phyloP scores from a whole-genome alignment of 768 basidiomycete species.

The Tephrocybe sp. region DNA sequence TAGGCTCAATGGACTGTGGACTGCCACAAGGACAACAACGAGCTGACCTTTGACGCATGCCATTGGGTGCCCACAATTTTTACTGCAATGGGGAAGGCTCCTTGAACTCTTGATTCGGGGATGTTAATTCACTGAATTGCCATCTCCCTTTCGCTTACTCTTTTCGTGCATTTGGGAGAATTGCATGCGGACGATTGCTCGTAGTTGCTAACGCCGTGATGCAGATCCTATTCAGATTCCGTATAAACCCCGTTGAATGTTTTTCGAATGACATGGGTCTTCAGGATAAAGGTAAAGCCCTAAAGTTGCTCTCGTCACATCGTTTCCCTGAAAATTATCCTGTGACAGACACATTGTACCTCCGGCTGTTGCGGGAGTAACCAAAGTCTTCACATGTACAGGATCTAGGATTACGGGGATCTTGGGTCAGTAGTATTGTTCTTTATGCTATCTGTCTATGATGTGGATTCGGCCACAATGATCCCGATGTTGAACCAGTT shows the following conservation, averaged over 20 bases:
- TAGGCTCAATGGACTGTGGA: too few species aligned
- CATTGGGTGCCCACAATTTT: too few species aligned
- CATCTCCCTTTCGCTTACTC: too few species aligned
- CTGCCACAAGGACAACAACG: too few species aligned
- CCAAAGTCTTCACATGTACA: constrained; percentile 19
- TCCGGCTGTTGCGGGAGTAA: constrained; percentile 6
- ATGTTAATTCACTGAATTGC: too few species aligned
- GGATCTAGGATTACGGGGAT: constrained; percentile 39
- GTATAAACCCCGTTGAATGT: background rate
- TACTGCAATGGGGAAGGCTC: too few species aligned
- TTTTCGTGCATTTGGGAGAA: too few species aligned
- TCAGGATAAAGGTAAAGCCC: background rate
- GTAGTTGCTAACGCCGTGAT: too few species aligned
- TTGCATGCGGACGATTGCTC: too few species aligned
- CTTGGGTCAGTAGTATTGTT: constrained; percentile 37
- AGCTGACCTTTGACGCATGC: too few species aligned
- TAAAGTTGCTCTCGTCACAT: background rate
- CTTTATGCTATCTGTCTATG: constrained; percentile 16
- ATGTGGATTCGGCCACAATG: constrained; percentile 23
- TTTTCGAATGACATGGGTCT: background rate
- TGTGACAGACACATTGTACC: background rate
- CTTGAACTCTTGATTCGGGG: too few species aligned
- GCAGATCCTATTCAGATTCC: too few species aligned
- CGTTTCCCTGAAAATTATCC: background rate
- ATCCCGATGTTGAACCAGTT: constrained; percentile 15